Base-by-base conservation (phyloP, 2,329 filamentous ascomycete species). In the Fusarium ramigenum region DNA sequence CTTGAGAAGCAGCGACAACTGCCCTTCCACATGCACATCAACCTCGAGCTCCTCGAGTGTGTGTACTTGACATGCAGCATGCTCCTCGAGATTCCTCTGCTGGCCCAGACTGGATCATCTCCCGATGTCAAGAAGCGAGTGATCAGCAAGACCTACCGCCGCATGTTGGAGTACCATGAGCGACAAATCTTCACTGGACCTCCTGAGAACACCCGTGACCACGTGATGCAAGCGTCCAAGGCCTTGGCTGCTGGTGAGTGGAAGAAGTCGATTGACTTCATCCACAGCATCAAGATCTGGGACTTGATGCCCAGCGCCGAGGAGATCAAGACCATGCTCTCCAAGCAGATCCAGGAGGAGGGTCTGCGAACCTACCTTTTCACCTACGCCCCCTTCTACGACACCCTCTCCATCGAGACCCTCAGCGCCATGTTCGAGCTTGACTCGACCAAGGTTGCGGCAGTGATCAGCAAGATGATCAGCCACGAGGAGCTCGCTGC, bases 1-100 rank as follows among this genome's bases (percentile, higher is more conserved):
- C 89, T 98, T 43, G 96, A 99, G 87, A 94, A 96, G 82, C 96
- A 98, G 86, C 92, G 96, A 79, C 96, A 99, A 86, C 90, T 99
- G 76, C 96, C 96, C 42, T 99, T 99, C 92, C 96, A 99, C 87
- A 98, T 99, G 95, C 96, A 99, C 89, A 99, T 99, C 88, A 99
- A 99, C 88, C 90, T 99, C 59, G 96, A 99, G 84, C 90, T 99
- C 62, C 90, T 99, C 43, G 96, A 99, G 87, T 98, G 96, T 80
- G 96, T 98, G 71, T 99, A 99, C 86, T 90, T 99, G 67, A 98
- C 96, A 57, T 98, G 96, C 87, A 98, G 95, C 85, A 99, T 99
- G 96, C 93, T 99, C 75, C 90, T 99, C 64, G 96, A 99, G 86
- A 98, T 99, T 72, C 96, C 96, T 69, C 92, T 98, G 52, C 92